Base-by-base conservation (phyloP, 2,329 filamentous ascomycete genomes). In the Penicillium fuscoglaucum region DNA sequence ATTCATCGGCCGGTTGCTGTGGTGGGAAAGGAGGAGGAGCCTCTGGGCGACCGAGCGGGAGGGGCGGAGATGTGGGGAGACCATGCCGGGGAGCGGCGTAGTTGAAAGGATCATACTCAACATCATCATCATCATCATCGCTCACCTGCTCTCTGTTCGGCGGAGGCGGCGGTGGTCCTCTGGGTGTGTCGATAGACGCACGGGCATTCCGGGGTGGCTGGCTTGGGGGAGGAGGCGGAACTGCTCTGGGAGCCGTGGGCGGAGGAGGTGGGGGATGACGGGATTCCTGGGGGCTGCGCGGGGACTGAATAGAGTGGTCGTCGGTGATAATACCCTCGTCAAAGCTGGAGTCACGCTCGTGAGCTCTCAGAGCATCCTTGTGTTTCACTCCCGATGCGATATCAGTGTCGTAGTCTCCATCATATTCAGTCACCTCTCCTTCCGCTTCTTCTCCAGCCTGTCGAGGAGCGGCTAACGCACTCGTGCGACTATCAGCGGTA, bases 381-480 rank as follows among this genome's bases (percentile, higher is more conserved):
- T 96, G 91, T 56, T 90, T 91, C n/a, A 86, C 91, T 10, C 91
- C 89, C n/a, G 93, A 91, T 1, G 90, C 93, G 71, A 98, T 98
- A 72, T 98, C 95, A 7, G 95, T 98, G 68, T 98, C 95, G 72
- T 98, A 98, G 71, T 98, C 95, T 7, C 93, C 95, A 72, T 99
- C 95, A 70, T 98, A 98, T 70, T 97, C 93, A 0, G 91, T 96
- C 35, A 91, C 84, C 69, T 96, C 92, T 59, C 90, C 91, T 59
- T 89, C 88, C 28, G 86, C 87, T 15, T 88, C 87, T 41, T 83
- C 77, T 78, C 83, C 60, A 79, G 79, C 57, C 78, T 61, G 81
- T 70, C 55, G 76, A 55, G 77, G 75, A 17, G 82, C 77, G 13
- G 80, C 76, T 12, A 77, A 66, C 17, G 63, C 62, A 52, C 70